Conservation (phyloP, 192 early-diverging fungal species). For the Coemansia nantahalensis region DNA sequence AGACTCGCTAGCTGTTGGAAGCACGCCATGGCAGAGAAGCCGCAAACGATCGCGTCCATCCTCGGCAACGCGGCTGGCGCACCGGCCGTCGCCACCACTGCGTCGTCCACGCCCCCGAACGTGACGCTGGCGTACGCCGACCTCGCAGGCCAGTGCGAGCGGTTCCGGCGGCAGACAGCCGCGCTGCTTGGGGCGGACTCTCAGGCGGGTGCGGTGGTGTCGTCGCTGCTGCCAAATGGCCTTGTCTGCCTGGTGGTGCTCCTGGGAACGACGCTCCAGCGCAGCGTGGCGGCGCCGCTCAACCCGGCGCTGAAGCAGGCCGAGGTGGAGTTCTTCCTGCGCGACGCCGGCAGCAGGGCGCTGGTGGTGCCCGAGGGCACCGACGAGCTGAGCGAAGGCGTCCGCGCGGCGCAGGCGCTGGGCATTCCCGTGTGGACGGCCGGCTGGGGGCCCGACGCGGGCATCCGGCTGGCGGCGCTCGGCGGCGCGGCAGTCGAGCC, state of each 20-base stretch:
- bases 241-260: slow-evolving; percentile 67
- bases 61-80: slow-evolving; percentile 19
- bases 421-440: slow-evolving; percentile 60
- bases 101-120: slow-evolving; percentile 31
- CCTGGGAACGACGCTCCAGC: slow-evolving; percentile 60
- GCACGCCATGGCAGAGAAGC: no score
- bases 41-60: slow-evolving; percentile 36
- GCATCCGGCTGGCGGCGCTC: slow-evolving; percentile 24
- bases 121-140: slow-evolving; percentile 45
- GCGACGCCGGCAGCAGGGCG: slow-evolving; percentile 62
- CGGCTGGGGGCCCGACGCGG: slow-evolving; percentile 39
- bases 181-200: slow-evolving; percentile 27
- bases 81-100: slow-evolving; percentile 44
- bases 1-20: no score
- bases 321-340: slow-evolving; percentile 74
- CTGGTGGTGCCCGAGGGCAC: slow-evolving; percentile 63
- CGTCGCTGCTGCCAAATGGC: slow-evolving; percentile 65
- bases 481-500: slow-evolving; percentile 21
- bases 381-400: slow-evolving; percentile 53
- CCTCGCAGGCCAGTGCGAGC: slow-evolving; percentile 37
- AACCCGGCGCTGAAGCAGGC: slow-evolving; percentile 65
- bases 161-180: slow-evolving; percentile 30
- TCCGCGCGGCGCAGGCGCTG: slow-evolving; percentile 54
- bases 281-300: slow-evolving; percentile 68
- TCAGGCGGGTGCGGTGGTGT: slow-evolving; percentile 46